phyloP scores from a whole-genome alignment of 176 grass and related monocot genomes.

The Tuctoria greenei region DNA sequence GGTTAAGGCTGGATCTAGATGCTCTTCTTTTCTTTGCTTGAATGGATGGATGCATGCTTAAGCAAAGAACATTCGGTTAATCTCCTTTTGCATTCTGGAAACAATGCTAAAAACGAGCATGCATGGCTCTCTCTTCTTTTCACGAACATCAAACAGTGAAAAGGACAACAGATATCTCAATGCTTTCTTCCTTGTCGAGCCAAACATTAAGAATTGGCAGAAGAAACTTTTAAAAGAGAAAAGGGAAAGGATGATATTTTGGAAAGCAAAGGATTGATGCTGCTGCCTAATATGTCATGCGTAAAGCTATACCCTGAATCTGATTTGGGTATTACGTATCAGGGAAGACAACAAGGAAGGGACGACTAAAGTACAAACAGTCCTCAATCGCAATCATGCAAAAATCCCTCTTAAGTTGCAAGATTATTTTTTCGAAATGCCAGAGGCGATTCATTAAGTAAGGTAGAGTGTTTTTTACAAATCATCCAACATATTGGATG shows the following conservation, averaged over 20 bases:
- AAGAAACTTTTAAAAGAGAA: not conserved
- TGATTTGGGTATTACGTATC: too few relatives aligned
- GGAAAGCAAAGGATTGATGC: not conserved
- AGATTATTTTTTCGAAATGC: too few relatives aligned
- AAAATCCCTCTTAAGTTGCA: too few relatives aligned
- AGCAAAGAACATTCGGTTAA: constrained; percentile 27
- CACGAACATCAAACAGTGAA: not conserved
- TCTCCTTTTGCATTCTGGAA: not conserved
- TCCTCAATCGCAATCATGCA: too few relatives aligned
- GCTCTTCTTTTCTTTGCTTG: not conserved
- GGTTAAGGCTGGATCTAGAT: not conserved
- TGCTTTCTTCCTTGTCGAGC: not conserved
- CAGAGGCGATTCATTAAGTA: too few relatives aligned
- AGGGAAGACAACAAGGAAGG: too few relatives aligned
- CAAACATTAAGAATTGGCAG: not conserved
- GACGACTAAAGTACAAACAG: too few relatives aligned
- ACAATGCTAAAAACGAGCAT: not conserved
- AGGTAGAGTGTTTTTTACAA: too few relatives aligned
- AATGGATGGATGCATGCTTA: not conserved
- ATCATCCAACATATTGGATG: too few relatives aligned
- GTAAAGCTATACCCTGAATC: not conserved
- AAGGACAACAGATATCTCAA: not conserved
- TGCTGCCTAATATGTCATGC: not conserved
- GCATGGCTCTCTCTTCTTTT: not conserved
- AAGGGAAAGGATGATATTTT: not conserved